Percentiles rank a stretch among this genome's conserved stretches.
Evolutionary conservation across 768 basidiomycete genomes (phyloP).

Genomic region (Trametes punicea): DNA sequence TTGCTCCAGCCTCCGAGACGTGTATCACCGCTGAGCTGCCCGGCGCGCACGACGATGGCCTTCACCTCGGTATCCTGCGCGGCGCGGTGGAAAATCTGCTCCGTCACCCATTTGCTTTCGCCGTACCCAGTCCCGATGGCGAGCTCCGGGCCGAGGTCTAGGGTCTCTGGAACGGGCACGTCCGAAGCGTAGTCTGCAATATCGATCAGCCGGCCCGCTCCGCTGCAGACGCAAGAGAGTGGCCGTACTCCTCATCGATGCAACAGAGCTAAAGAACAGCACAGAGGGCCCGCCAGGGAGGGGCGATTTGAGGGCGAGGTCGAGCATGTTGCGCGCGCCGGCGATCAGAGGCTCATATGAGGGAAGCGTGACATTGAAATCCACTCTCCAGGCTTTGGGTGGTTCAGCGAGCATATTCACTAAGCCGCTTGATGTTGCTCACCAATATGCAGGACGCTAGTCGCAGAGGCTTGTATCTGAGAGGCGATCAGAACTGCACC

Average conservation of each 20-base stretch:
- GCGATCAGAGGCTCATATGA: slow-evolving; percentile 38
- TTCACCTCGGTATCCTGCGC: slow-evolving; percentile 34
- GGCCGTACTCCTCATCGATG: slow-evolving; percentile 7
- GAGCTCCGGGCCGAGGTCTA: slow-evolving; percentile 27
- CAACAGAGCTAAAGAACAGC: slow-evolving; percentile 16
- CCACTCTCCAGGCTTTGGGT: slow-evolving; percentile 35
- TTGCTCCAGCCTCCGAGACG: slow-evolving; percentile 42
- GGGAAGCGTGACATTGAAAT: slow-evolving; percentile 39
- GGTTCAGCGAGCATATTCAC: not conserved
- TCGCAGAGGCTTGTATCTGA: slow-evolving; percentile 18
- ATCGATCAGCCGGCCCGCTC: not conserved
- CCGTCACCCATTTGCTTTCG: slow-evolving; percentile 44
- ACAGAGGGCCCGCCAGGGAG: slow-evolving; percentile 22
- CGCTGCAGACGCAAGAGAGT: not conserved
- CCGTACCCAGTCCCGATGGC: slow-evolving; percentile 43
- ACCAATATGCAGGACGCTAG: slow-evolving; percentile 40
- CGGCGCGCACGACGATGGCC: slow-evolving; percentile 40
- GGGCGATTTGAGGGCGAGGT: slow-evolving; percentile 9
- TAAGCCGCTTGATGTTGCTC: not conserved
- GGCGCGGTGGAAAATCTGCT: slow-evolving; percentile 37
- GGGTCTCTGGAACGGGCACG: not conserved
- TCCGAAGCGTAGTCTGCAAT: not conserved
- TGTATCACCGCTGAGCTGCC: slow-evolving; percentile 42
- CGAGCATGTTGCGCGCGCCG: slow-evolving; percentile 21
- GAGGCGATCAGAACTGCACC: not conserved